These are phyloP conservation scores for Entomortierella parvispora DNA, from an alignment of 192 early-diverging fungal genomes.

Conservation along the genomic window DNA sequence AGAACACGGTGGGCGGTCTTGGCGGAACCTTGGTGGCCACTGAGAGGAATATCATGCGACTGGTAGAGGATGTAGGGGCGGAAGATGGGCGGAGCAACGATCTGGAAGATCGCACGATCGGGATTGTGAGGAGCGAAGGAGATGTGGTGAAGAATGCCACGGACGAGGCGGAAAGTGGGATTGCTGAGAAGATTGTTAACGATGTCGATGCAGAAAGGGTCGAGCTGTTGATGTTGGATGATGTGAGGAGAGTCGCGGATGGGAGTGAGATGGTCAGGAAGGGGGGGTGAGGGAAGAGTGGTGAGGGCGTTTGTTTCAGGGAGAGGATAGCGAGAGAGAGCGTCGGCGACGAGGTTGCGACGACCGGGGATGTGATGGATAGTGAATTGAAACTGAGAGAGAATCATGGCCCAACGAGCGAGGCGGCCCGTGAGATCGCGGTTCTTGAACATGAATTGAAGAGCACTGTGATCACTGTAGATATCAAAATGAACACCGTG, in stretches of 20 bases:
- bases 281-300: not conserved
- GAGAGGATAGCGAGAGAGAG: slow-evolving; percentile 11
- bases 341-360: slow-evolving; percentile 3
- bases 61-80: slow-evolving; percentile 8
- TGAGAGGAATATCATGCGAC: slow-evolving; percentile 15
- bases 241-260: slow-evolving; percentile 4
- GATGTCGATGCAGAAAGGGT: not conserved
- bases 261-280: not conserved
- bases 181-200: not conserved
- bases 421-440: slow-evolving; percentile 25
- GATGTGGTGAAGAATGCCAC: slow-evolving; percentile 8
- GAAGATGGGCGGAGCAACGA: slow-evolving; percentile 13
- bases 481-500: slow-evolving; percentile 24
- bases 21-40: slow-evolving; percentile 4
- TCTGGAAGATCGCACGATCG: not conserved
- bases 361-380: slow-evolving; percentile 7
- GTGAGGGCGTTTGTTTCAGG: not conserved
- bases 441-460: slow-evolving; percentile 22
- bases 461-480: slow-evolving; percentile 45
- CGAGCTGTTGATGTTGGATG: not conserved
- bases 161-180: too few relatives aligned
- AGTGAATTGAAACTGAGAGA: slow-evolving; percentile 14
- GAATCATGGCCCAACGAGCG: slow-evolving; percentile 31
- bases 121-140: slow-evolving; percentile 15
- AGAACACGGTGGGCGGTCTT: slow-evolving; percentile 8